Base-by-base conservation (phyloP, 768 basidiomycete genomes). In the Pleurotus pulmonarius region DNA sequence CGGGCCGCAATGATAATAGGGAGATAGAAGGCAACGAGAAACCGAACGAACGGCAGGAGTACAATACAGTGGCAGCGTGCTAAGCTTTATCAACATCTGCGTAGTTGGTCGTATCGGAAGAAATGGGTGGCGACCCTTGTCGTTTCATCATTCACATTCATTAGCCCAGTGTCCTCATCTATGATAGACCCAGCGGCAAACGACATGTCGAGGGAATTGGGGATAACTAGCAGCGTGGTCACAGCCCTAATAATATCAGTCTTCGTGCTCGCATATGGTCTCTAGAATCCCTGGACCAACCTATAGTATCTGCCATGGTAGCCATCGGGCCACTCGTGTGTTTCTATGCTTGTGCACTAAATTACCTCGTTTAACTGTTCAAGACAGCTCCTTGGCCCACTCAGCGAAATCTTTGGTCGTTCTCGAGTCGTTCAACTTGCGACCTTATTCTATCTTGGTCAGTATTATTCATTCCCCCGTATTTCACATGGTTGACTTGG, bases 331-430 rank as follows among this genome's bases (percentile, higher is more conserved):
- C 80, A 26, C 63, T 82, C 46, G 79, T 79, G 24, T 22, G 13
- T 52, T 46, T 20, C 16, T 2, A 34, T 6, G 26, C 34, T 22
- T 16, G 8, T 25, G 29, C 7, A 9, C 9, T 11, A 9, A 9
- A 5, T 48, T 55, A 43, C 12, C 41, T 44, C 12, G 41, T 8
- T 59, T 12, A 45, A 11, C 51, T 0, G 37, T 34, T 9, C 22
- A 49, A 24, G 20, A 25, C 39, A 79, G 79, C 58, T 80, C 41
- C 55, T 80, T 26, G 87, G 84, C 0, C 90, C 90, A 0, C 62
- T 90, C 20, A 84, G 82, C 60, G 90, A 92, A 65, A 75, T 91
- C 8, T 90, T 75, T 58, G 89, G 90, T 1, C 79, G 88, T 20
- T 79, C 83, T 0, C 69, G 74, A 3, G 82, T 89, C 0, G 60